These are phyloP conservation scores for Colletotrichum sidae DNA, from an alignment of 2,329 filamentous ascomycete species.

Conservation along the genomic window DNA sequence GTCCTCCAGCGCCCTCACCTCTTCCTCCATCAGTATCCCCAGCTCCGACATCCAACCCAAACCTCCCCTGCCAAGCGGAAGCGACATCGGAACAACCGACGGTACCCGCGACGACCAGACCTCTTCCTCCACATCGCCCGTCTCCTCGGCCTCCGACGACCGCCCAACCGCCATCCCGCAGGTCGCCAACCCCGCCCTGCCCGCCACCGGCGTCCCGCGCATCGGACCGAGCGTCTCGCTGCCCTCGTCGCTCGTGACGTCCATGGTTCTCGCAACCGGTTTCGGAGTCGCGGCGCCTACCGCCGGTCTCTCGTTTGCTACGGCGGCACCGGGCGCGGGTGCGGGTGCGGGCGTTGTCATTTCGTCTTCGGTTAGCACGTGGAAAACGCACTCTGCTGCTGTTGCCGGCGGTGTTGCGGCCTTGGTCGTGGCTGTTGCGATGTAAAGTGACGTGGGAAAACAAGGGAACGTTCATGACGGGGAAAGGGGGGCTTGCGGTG, in stretches of 20 bases:
- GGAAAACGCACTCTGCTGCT: conserved; percentile 3
- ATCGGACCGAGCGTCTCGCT: conserved; percentile 15
- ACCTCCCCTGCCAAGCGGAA: too few species aligned
- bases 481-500: not conserved
- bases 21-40: too few species aligned
- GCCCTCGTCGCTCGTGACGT: conserved; percentile 29
- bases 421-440: not conserved
- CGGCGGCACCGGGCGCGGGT: conserved; percentile 7
- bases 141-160: not conserved
- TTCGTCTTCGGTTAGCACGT: conserved; percentile 9
- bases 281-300: conserved; percentile 21
- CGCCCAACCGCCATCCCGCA: conserved; percentile 17
- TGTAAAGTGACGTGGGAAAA: conserved; percentile 9
- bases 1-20: not conserved
- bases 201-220: not conserved
- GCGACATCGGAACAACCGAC: not conserved
- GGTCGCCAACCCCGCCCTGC: not conserved
- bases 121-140: not conserved
- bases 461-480: conserved; percentile 6
- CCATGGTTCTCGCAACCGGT: conserved; percentile 28
- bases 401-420: conserved; percentile 3
- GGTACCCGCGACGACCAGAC: not conserved
- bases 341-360: not conserved
- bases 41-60: not conserved
- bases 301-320: conserved; percentile 23